A percentile compares a stretch with the other conserved stretches of the same genome.
These are phyloP conservation scores for Borealophlyctis nickersoniae DNA, from an alignment of 192 early-diverging fungal genomes.

Conservation along the genomic window DNA sequence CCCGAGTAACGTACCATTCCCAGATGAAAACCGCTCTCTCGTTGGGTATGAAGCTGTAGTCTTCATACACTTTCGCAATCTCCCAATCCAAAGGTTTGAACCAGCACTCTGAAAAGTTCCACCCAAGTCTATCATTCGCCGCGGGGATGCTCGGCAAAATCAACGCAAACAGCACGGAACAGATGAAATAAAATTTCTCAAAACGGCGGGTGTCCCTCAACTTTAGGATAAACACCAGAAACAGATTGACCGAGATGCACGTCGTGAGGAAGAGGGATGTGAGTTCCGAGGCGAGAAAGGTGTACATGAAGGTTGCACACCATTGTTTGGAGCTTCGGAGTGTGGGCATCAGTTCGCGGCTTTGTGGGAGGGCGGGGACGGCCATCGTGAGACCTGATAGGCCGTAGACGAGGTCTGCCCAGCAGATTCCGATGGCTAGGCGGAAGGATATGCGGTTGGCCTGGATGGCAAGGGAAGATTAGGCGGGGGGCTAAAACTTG, in stretches of 20 bases:
- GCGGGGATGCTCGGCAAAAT: constrained; percentile 1
- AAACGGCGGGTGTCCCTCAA: background rate
- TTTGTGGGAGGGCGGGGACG: background rate
- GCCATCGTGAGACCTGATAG: background rate
- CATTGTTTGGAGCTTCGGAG: too few species aligned
- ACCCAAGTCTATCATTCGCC: constrained; percentile 2
- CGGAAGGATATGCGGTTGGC: constrained; percentile 5
- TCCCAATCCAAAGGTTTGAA: background rate
- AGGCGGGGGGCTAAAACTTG: too few species aligned
- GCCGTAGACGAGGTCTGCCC: constrained; percentile 4
- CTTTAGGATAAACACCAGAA: constrained; percentile 11
- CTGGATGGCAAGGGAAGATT: too few species aligned
- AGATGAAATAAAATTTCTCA: constrained; percentile 1
- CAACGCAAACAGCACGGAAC: background rate
- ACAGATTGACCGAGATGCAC: constrained; percentile 2
- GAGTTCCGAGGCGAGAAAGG: background rate
- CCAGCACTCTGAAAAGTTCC: constrained; percentile 12
- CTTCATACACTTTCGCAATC: background rate
- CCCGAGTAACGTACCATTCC: too few species aligned
- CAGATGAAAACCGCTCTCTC: background rate
- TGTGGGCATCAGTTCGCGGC: too few species aligned
- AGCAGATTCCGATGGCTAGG: background rate
- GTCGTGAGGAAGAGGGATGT: background rate
- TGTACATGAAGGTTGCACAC: background rate
- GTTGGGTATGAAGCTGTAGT: background rate